Conservation (phyloP, 2,329 filamentous ascomycete genomes). For the Alternaria incomplexa region DNA sequence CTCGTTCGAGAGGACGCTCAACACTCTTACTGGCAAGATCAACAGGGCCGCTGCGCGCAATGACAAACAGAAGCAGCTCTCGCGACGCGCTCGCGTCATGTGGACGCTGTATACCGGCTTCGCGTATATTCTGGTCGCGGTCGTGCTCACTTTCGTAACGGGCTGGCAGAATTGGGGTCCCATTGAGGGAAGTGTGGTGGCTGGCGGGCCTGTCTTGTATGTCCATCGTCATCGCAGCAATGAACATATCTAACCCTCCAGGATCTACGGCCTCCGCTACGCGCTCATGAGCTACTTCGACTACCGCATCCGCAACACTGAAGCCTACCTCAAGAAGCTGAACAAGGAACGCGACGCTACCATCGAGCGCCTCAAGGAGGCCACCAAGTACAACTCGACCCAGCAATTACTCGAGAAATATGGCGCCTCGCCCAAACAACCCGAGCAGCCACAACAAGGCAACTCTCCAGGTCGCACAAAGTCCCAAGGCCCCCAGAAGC, state of each 20-base stretch:
- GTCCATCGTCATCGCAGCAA: slow-evolving; percentile 31
- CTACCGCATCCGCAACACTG: slow-evolving; percentile 76
- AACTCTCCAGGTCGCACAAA: slow-evolving; percentile 35
- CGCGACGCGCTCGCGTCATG: slow-evolving; percentile 80
- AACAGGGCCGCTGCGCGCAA: slow-evolving; percentile 73
- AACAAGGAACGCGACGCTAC: slow-evolving; percentile 82
- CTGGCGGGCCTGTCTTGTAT: slow-evolving; percentile 79
- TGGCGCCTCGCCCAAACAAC: slow-evolving; percentile 62
- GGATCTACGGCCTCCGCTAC: slow-evolving; percentile 79
- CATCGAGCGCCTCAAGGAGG: slow-evolving; percentile 92
- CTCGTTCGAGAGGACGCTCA: slow-evolving; percentile 90
- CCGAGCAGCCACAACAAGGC: slow-evolving; percentile 47
- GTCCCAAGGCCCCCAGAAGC: slow-evolving; percentile 38
- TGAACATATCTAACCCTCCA: slow-evolving; percentile 47
- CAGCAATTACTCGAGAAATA: slow-evolving; percentile 94
- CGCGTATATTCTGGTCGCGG: slow-evolving; percentile 83
- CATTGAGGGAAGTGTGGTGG: slow-evolving; percentile 78
- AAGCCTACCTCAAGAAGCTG: slow-evolving; percentile 72
- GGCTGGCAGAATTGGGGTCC: slow-evolving; percentile 80
- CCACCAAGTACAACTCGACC: slow-evolving; percentile 95
- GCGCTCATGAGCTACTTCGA: slow-evolving; percentile 74
- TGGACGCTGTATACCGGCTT: slow-evolving; percentile 91
- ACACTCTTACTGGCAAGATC: slow-evolving; percentile 82
- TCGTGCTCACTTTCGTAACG: slow-evolving; percentile 83
- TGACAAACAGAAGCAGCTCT: slow-evolving; percentile 72